Conservation (phyloP, 345 rosid genomes). For the Cardamine resedifolia region DNA sequence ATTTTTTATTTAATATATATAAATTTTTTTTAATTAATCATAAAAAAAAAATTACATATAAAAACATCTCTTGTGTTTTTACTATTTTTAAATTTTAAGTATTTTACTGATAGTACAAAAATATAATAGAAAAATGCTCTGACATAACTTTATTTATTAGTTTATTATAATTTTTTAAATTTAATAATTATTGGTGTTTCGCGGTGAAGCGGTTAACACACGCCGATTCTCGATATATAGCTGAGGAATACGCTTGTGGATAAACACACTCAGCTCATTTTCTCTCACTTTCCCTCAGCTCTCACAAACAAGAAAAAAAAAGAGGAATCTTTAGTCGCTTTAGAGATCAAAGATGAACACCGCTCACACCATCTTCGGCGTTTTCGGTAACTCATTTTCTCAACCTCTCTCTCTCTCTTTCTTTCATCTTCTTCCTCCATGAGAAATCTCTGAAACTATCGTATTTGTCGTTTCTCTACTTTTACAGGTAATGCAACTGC, state of each 20-base stretch:
- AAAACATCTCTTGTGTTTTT: too few species aligned
- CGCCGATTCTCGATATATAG: conserved; percentile 19
- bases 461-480: not conserved
- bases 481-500: conserved; percentile 94
- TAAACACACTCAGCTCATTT: not conserved
- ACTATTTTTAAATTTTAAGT: too few species aligned
- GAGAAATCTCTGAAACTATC: conserved; percentile 2
- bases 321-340: not conserved
- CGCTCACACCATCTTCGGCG: conserved; percentile 78
- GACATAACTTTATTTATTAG: too few species aligned
- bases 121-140: too few species aligned
- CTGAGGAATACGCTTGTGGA: conserved; percentile 1
- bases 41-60: too few species aligned
- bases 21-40: too few species aligned
- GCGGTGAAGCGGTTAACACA: conserved; percentile 28
- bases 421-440: conserved; percentile 12
- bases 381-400: conserved; percentile 58
- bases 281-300: too few species aligned
- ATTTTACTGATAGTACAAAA: too few species aligned
- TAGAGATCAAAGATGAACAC: conserved; percentile 48
- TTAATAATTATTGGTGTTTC: not conserved
- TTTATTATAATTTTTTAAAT: too few species aligned
- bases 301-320: conserved; percentile 6
- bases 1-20: too few species aligned
- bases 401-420: conserved; percentile 2